Base-by-base conservation (phyloP, 495 filamentous ascomycete genomes). In the Trichocladium uniseriatum region DNA sequence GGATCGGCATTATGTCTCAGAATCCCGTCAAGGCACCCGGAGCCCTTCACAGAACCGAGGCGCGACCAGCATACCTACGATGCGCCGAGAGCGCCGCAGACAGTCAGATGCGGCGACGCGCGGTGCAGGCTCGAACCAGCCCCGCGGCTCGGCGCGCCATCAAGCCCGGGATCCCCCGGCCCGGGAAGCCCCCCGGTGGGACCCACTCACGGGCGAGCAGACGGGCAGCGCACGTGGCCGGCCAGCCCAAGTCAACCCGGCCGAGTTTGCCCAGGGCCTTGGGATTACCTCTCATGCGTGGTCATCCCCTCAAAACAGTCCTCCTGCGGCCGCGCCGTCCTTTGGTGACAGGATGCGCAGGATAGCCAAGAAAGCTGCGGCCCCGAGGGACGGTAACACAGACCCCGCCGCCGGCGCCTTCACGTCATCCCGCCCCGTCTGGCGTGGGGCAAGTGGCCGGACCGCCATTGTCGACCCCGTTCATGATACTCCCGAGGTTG, bases 391-490 rank as follows among this genome's bases (percentile, higher is more conserved):
- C 4, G 41, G 31, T 22, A 53, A 52, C 34, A 50, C 53, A 21
- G 60, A 67, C 47, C 64, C 60, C 8, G 62, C 62, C 11, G 60
- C 62, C 19, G 58, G 56, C n/a, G 64, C 56, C 9, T 67, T 65
- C 34, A 54, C 53, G 0, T 55, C 62, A 29, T 57, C 59, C 35
- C 63, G 68, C n/a, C 76, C 76, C 6, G 69, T 67, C 51, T 78
- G 76, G 76, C 65, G 68, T 46, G 76, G 76, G 7, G 70, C 76
- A 32, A 78, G 72, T 50, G 76, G 76, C 3, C 67, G 75, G 47
- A 66, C 63, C 32, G 59, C 70, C 3, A 51, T 78, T 15, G 72
- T 78, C 31, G 63, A 71, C 8, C 70, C 73, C 7, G 69, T 77
- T 5, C 64, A 48, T 41, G 76, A 77, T 51, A 65, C 60, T 24